These are phyloP conservation scores for Sporobolomyces phaffii DNA, from an alignment of 768 basidiomycete species.

Conservation along the genomic window DNA sequence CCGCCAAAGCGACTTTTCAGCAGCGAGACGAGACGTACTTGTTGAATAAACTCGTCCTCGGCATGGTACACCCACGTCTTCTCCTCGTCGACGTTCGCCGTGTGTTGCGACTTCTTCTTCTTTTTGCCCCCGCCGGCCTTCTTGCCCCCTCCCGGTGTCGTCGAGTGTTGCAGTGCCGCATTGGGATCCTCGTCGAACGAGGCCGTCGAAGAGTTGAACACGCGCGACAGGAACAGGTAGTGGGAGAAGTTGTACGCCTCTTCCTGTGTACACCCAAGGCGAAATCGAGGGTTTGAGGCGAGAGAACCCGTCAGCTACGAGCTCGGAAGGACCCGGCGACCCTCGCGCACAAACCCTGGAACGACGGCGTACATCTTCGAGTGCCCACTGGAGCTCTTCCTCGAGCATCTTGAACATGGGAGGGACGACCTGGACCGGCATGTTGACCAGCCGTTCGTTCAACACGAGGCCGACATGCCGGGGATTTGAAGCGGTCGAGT, in stretches of 20 bases:
- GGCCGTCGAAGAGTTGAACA: slow-evolving; percentile 48
- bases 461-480: slow-evolving; percentile 67
- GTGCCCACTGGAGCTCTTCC: slow-evolving; percentile 71
- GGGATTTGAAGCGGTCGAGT: slow-evolving; percentile 37
- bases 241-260: slow-evolving; percentile 42
- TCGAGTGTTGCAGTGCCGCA: slow-evolving; percentile 44
- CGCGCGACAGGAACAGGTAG: slow-evolving; percentile 43
- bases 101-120: slow-evolving; percentile 47
- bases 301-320: background rate
- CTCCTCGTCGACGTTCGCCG: slow-evolving; percentile 48
- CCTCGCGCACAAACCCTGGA: background rate
- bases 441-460: slow-evolving; percentile 84
- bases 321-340: too few relatives aligned
- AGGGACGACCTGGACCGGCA: slow-evolving; percentile 87
- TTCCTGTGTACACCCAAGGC: slow-evolving; percentile 22
- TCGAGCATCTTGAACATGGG: slow-evolving; percentile 86
- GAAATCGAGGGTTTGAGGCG: too few relatives aligned
- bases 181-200: slow-evolving; percentile 64
- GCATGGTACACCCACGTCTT: slow-evolving; percentile 72
- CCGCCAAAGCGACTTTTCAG: too few relatives aligned
- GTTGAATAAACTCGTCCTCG: slow-evolving; percentile 69
- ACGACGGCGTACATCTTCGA: slow-evolving; percentile 48
- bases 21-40: too few relatives aligned
- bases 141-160: slow-evolving; percentile 41
- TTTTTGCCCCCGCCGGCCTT: slow-evolving; percentile 47